Conservation (phyloP, 805 yeast species). For the Ogataea wickerhamii region DNA sequence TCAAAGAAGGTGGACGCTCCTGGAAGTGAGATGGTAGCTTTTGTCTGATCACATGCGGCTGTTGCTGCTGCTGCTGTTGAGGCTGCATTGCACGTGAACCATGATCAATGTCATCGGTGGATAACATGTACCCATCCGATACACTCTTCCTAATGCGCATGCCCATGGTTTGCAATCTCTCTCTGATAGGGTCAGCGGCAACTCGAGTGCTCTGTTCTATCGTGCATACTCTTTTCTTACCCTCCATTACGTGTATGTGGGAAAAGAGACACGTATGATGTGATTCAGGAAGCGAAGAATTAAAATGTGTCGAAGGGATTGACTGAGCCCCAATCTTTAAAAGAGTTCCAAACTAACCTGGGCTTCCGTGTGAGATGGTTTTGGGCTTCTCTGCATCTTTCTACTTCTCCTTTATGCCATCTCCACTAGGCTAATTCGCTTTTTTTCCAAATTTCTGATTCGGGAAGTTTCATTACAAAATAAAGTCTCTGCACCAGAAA, state of each 20-base stretch:
- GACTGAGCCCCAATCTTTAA: too few species aligned
- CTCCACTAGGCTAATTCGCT: too few species aligned
- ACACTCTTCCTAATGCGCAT: conserved; percentile 71
- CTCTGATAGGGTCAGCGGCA: conserved; percentile 23
- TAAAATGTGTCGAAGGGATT: background rate
- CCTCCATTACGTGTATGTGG: background rate
- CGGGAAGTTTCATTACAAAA: background rate
- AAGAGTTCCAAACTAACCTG: too few species aligned
- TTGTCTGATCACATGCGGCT: conserved; percentile 28
- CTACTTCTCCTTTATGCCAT: background rate
- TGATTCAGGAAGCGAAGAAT: too few species aligned
- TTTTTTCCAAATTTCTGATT: background rate
- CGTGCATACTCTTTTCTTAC: background rate
- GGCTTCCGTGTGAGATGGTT: background rate
- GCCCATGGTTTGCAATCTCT: conserved; percentile 53
- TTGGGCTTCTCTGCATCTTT: background rate
- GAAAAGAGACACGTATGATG: too few species aligned
- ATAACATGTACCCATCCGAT: conserved; percentile 49
- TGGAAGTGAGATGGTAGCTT: conserved; percentile 38
- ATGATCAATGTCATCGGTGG: conserved; percentile 11
- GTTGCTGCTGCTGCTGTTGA: conserved; percentile 17
- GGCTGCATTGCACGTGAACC: conserved; percentile 8
- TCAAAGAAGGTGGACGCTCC: conserved; percentile 42
- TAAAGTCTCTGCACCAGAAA: background rate
- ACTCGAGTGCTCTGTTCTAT: background rate